phyloP scores from a whole-genome alignment of 768 basidiomycete genomes.

The Scleroderma citrinum region DNA sequence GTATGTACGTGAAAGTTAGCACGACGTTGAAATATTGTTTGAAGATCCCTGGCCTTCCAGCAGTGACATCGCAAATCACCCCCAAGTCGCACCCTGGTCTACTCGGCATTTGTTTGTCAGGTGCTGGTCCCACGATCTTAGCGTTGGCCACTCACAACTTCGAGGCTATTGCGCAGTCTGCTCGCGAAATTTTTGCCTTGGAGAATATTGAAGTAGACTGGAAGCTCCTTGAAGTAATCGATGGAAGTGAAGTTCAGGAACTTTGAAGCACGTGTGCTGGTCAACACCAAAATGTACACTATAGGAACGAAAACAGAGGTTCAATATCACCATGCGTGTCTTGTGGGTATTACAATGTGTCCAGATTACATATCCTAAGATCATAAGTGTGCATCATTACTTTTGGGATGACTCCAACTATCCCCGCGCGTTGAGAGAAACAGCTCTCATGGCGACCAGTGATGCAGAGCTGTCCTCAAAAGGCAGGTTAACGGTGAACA shows the following conservation, averaged over 20 bases:
- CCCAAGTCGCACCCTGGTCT: slow-evolving; percentile 90
- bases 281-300: neutral
- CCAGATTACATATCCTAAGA: neutral
- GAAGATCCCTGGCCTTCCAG: slow-evolving; percentile 93
- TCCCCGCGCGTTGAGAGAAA: slow-evolving; percentile 82
- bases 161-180: slow-evolving; percentile 80
- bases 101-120: slow-evolving; percentile 94
- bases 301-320: slow-evolving; percentile 1
- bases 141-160: slow-evolving; percentile 86
- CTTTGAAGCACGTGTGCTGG: slow-evolving; percentile 10
- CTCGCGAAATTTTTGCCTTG: slow-evolving; percentile 62
- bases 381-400: slow-evolving; percentile 15
- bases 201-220: slow-evolving; percentile 82
- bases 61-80: slow-evolving; percentile 85
- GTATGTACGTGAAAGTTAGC: neutral
- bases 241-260: slow-evolving; percentile 31
- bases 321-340: slow-evolving; percentile 10
- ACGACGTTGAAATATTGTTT: neutral
- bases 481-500: slow-evolving; percentile 85
- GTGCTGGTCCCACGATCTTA: slow-evolving; percentile 95
- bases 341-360: slow-evolving; percentile 19
- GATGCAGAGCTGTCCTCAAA: slow-evolving; percentile 63
- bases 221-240: slow-evolving; percentile 73
- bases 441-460: slow-evolving; percentile 80
- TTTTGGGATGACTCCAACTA: slow-evolving; percentile 22